Percentiles rank a stretch among this genome's conserved stretches.
These are phyloP conservation scores for Heliocybe sulcata DNA, from an alignment of 1,284 basidiomycete genomes.

Conservation along the genomic window DNA sequence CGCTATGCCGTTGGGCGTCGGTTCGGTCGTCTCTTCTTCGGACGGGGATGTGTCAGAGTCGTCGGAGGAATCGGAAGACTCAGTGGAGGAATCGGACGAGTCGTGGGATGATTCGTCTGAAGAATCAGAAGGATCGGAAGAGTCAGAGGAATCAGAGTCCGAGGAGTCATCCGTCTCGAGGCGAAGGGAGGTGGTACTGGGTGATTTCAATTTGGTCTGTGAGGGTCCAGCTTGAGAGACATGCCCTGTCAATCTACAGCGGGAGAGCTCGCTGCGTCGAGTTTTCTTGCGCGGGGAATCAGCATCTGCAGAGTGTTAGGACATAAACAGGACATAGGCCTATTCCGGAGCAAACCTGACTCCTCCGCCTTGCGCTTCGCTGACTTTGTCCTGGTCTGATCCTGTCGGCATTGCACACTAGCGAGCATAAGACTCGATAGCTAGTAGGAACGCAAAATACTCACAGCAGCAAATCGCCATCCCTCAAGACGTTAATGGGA, in stretches of 20 bases:
- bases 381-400: no score
- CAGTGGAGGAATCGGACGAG: constrained; percentile 5
- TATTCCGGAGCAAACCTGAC: background rate
- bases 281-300: no score
- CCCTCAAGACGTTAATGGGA: constrained; percentile 30
- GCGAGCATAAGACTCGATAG: no score
- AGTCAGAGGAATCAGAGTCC: constrained; percentile 7
- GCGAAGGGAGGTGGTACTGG: background rate
- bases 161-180: background rate
- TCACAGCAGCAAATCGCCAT: constrained; percentile 36
- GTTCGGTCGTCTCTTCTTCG: constrained; percentile 1
- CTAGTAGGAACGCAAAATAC: constrained; percentile 8
- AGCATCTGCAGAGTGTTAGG: no score
- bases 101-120: constrained; percentile 7
- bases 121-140: constrained; percentile 8
- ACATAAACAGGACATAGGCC: no score
- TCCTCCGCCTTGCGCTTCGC: no score
- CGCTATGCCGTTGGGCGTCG: background rate
- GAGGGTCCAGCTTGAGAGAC: constrained; percentile 2
- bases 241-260: background rate
- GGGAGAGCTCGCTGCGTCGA: no score
- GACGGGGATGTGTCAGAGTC: constrained; percentile 10
- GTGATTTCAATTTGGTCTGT: background rate
- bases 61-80: constrained; percentile 19
- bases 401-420: no score